A percentile compares a stretch with the other conserved stretches of the same genome.
These are phyloP conservation scores for Phyllostachys edulis DNA, from an alignment of 176 grass and related monocot species.

Conservation along the genomic window DNA sequence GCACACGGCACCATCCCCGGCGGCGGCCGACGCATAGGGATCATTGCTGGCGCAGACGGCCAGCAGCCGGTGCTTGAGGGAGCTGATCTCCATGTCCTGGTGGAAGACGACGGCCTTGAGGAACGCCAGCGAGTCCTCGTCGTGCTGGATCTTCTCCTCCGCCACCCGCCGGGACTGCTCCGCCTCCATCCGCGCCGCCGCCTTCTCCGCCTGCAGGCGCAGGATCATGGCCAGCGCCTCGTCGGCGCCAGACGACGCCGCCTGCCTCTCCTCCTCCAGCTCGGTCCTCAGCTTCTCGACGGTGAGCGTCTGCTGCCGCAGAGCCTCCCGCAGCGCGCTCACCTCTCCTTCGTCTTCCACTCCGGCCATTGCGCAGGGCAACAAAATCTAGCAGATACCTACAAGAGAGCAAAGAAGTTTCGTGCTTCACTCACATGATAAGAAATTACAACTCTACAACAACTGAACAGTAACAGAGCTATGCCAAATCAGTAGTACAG, in stretches of 20 bases:
- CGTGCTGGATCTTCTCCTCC: slow-evolving; percentile 75
- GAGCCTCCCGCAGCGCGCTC: slow-evolving; percentile 53
- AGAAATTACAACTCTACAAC: not conserved
- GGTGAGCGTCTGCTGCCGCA: slow-evolving; percentile 44
- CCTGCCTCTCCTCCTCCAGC: slow-evolving; percentile 79
- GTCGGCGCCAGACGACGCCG: slow-evolving; percentile 57
- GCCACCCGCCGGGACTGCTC: slow-evolving; percentile 73
- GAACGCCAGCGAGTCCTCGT: slow-evolving; percentile 60
- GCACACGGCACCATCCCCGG: not conserved
- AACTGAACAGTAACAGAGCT: not conserved
- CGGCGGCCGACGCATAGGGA: not conserved
- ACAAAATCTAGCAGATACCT: not conserved
- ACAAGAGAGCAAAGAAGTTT: not conserved
- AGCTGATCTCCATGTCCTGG: slow-evolving; percentile 76
- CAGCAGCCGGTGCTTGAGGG: slow-evolving; percentile 66
- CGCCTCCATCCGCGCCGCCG: slow-evolving; percentile 58
- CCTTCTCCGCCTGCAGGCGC: slow-evolving; percentile 80
- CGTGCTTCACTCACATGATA: not conserved
- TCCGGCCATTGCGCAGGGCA: slow-evolving; percentile 26
- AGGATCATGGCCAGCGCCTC: slow-evolving; percentile 91
- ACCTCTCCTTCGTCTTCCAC: slow-evolving; percentile 54
- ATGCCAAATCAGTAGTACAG: not conserved
- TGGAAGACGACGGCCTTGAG: slow-evolving; percentile 76
- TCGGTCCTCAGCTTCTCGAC: slow-evolving; percentile 59
- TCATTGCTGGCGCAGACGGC: slow-evolving; percentile 44